phyloP scores from a whole-genome alignment of 768 basidiomycete genomes.

The Tephrocybe sp. region DNA sequence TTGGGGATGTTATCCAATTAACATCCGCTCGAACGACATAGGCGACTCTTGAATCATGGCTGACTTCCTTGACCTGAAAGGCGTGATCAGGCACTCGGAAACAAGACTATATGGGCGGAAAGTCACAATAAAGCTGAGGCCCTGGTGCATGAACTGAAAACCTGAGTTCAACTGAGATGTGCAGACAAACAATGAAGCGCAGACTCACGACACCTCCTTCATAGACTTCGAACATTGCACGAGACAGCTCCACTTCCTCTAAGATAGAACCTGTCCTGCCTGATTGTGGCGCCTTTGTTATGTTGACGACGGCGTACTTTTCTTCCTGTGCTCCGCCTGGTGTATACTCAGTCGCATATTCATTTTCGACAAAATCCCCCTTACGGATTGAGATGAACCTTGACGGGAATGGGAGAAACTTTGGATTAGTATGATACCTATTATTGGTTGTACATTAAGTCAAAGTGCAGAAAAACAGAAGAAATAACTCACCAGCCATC shows the following conservation, averaged over 20 bases:
- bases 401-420: constrained; percentile 75
- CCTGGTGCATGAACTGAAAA: constrained; percentile 82
- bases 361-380: constrained; percentile 1
- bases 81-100: background rate
- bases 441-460: background rate
- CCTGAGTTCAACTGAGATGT: background rate
- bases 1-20: constrained; percentile 77
- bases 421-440: constrained; percentile 83
- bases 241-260: constrained; percentile 81
- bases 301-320: constrained; percentile 70
- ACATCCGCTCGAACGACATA: constrained; percentile 72
- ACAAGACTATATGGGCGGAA: background rate
- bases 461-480: background rate
- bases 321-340: constrained; percentile 70
- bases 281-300: constrained; percentile 38
- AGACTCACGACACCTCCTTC: constrained; percentile 75
- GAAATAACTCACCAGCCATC: constrained; percentile 66
- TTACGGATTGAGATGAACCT: constrained; percentile 67
- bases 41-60: constrained; percentile 74
- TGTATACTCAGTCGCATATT: background rate
- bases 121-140: constrained; percentile 72
- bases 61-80: constrained; percentile 69
- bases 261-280: constrained; percentile 42
- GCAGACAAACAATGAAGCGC: constrained; percentile 16
- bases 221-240: constrained; percentile 86